Evolutionary conservation across 1,139 yeast species (phyloP).

Genomic region (Geotrichum bryndzae): DNA sequence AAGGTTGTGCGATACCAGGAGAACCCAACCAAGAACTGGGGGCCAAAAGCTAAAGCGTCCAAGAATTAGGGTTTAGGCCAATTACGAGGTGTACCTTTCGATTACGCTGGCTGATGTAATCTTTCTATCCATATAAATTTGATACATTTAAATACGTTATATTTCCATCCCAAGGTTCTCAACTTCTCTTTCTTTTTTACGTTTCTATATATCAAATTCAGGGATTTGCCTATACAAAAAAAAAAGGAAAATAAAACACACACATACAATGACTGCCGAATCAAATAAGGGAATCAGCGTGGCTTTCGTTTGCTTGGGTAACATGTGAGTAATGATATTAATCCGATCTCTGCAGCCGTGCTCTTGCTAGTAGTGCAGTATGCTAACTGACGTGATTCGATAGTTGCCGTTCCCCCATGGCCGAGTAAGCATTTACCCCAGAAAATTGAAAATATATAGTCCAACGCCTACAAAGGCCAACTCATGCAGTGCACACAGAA

Average conservation of each 20-base stretch:
- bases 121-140: neutral
- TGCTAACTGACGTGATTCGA: constrained; percentile 11
- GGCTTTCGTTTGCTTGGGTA: constrained; percentile 89
- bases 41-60: constrained; percentile 62
- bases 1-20: constrained; percentile 84
- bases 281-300: constrained; percentile 44
- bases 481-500: constrained; percentile 1
- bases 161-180: neutral
- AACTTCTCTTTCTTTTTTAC: neutral
- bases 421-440: constrained; percentile 45
- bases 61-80: constrained; percentile 2
- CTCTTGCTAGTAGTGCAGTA: neutral
- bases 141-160: neutral
- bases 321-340: constrained; percentile 52
- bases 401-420: constrained; percentile 96
- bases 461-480: constrained; percentile 15
- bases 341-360: neutral
- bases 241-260: neutral
- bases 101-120: neutral
- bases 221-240: neutral
- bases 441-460: neutral
- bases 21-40: constrained; percentile 94
- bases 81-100: neutral
- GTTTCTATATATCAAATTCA: neutral
- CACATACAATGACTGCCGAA: constrained; percentile 1